phyloP scores from a whole-genome alignment of 768 basidiomycete genomes.

The Boletus eberwhitei region DNA sequence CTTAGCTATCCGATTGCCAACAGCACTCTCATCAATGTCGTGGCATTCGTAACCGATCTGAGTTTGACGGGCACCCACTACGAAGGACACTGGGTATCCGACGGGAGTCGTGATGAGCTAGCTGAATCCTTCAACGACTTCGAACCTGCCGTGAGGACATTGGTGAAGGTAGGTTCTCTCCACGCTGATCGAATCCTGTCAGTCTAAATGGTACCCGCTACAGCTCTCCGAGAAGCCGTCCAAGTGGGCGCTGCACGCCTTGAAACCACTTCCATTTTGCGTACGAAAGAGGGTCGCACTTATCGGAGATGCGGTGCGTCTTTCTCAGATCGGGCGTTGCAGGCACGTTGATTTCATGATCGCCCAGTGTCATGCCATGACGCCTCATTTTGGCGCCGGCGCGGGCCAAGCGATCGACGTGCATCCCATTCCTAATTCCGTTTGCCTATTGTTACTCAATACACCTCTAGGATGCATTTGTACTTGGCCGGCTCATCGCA shows the following conservation, averaged over 20 bases:
- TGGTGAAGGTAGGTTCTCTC: constrained; percentile 36
- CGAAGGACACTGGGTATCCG: constrained; percentile 31
- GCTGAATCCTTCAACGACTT: constrained; percentile 30
- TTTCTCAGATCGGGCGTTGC: background rate
- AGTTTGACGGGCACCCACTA: constrained; percentile 29
- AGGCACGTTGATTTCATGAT: background rate
- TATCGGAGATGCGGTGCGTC: constrained; percentile 47
- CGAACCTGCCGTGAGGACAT: constrained; percentile 33
- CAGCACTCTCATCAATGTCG: constrained; percentile 37
- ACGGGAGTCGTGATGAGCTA: constrained; percentile 32
- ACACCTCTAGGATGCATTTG: constrained; percentile 13
- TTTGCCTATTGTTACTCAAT: background rate
- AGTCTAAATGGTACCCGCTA: background rate
- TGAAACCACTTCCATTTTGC: constrained; percentile 40
- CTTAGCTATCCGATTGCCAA: constrained; percentile 39
- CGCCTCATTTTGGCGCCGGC: constrained; percentile 20
- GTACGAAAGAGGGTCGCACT: constrained; percentile 41
- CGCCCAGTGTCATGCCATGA: constrained; percentile 25
- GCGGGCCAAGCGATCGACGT: constrained; percentile 28
- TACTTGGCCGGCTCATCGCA: constrained; percentile 24
- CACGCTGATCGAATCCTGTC: background rate
- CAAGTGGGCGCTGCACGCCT: constrained; percentile 44
- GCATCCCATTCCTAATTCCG: background rate
- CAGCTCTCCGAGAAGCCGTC: constrained; percentile 37
- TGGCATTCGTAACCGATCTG: constrained; percentile 31